A percentile compares a stretch with the other conserved stretches of the same genome.
phyloP scores from a whole-genome alignment of 176 grass and related monocot species.

The Poa annua region DNA sequence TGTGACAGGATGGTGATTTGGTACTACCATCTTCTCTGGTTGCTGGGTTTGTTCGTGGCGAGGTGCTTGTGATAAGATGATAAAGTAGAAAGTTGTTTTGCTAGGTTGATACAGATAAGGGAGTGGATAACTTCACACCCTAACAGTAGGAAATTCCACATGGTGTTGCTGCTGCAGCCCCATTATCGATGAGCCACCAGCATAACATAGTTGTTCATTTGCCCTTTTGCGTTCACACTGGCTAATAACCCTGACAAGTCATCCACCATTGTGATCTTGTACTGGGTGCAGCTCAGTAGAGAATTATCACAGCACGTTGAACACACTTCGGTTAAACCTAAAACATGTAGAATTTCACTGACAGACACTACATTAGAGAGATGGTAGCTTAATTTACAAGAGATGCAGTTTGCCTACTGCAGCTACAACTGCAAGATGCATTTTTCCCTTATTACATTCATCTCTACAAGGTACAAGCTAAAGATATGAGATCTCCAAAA shows the following conservation, averaged over 20 bases:
- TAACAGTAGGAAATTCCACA: constrained; percentile 30
- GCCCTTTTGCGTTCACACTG: neutral
- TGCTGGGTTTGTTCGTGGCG: neutral
- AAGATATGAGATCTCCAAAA: constrained; percentile 27
- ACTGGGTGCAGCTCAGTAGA: neutral
- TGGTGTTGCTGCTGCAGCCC: neutral
- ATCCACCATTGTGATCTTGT: neutral
- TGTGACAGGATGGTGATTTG: neutral
- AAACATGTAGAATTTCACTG: constrained; percentile 12
- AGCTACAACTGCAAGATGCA: neutral
- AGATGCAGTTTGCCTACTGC: constrained; percentile 6
- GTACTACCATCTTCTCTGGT: neutral
- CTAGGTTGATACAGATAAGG: neutral
- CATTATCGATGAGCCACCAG: constrained; percentile 15
- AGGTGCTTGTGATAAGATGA: neutral
- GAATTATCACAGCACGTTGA: neutral
- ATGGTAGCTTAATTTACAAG: constrained; percentile 44
- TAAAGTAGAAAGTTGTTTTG: neutral
- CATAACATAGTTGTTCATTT: neutral
- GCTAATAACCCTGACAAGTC: neutral
- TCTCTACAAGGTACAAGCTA: constrained; percentile 43
- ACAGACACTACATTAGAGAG: constrained; percentile 4
- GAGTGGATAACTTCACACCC: neutral
- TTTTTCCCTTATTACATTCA: constrained; percentile 33
- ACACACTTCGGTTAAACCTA: constrained; percentile 35